phyloP scores from a whole-genome alignment of 352 stramenopile species.

The Phytopythium delawarense region DNA sequence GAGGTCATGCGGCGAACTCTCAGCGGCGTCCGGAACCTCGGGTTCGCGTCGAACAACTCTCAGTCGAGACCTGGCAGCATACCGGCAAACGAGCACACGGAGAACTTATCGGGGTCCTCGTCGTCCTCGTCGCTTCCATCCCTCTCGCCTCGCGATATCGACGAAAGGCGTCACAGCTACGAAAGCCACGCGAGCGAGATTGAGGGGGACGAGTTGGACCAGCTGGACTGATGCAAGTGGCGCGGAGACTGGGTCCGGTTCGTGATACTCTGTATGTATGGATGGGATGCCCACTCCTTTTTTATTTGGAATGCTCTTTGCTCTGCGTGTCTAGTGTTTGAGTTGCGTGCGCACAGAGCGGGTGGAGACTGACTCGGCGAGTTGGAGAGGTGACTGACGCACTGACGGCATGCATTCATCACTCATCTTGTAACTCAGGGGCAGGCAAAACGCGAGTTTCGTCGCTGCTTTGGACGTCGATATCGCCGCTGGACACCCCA shows the following conservation, averaged over 20 bases:
- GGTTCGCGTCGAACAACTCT: conserved; percentile 16
- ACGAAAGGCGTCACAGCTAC: conserved; percentile 10
- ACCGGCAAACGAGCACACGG: conserved; percentile 6
- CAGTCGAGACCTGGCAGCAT: conserved; percentile 10
- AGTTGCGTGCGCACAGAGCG: not conserved
- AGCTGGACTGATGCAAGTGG: conserved; percentile 44
- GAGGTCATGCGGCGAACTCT: conserved; percentile 48
- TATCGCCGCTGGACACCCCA: not conserved
- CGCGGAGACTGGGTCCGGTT: not conserved
- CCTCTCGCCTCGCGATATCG: conserved; percentile 11
- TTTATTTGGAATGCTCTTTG: conserved; percentile 4
- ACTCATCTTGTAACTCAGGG: not conserved
- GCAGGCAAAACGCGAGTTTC: too few species aligned
- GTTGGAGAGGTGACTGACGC: not conserved
- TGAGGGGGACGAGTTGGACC: conserved; percentile 60
- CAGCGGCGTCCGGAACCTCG: conserved; percentile 34
- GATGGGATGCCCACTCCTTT: not conserved
- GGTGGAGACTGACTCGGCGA: not conserved
- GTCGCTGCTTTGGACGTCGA: too few species aligned
- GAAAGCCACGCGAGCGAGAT: conserved; percentile 28
- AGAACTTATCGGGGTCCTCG: conserved; percentile 22
- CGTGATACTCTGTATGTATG: not conserved
- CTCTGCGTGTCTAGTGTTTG: not conserved
- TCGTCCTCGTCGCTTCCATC: conserved; percentile 20
- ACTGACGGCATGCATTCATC: not conserved